Percentiles rank a stretch among this genome's conserved stretches.
Conservation (phyloP, 352 stramenopile species). For the Pseudoperonospora humuli region DNA sequence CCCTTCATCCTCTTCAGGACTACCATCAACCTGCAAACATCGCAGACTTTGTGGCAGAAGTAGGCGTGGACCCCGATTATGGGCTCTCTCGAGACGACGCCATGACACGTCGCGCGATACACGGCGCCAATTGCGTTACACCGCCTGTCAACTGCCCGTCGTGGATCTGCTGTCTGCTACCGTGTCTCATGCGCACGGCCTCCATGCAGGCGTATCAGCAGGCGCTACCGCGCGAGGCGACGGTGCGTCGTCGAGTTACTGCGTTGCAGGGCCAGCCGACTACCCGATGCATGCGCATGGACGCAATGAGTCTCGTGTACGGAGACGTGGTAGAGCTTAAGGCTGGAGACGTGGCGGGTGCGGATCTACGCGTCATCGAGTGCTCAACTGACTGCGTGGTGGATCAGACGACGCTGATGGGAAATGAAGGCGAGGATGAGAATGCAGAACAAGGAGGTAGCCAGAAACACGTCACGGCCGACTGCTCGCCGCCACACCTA, state of each 20-base stretch:
- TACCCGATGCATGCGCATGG: constrained; percentile 83
- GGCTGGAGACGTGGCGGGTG: constrained; percentile 83
- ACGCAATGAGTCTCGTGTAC: constrained; percentile 84
- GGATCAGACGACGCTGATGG: constrained; percentile 45
- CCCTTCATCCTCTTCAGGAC: constrained; percentile 10
- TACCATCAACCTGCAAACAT: constrained; percentile 34
- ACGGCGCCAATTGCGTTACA: constrained; percentile 86
- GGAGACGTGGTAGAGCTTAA: constrained; percentile 90
- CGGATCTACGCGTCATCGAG: constrained; percentile 79
- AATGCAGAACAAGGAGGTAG: constrained; percentile 14
- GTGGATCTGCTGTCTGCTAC: constrained; percentile 91
- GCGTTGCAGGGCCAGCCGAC: constrained; percentile 19
- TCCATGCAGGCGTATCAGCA: constrained; percentile 88
- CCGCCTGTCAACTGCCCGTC: constrained; percentile 89
- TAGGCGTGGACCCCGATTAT: constrained; percentile 43
- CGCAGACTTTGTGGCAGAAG: constrained; percentile 52
- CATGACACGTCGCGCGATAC: constrained; percentile 51
- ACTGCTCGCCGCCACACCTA: constrained; percentile 14
- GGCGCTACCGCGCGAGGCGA: constrained; percentile 83
- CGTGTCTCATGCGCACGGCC: constrained; percentile 86
- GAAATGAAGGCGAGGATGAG: constrained; percentile 21
- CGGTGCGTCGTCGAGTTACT: constrained; percentile 57
- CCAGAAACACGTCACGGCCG: constrained; percentile 32
- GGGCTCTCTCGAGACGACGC: constrained; percentile 70
- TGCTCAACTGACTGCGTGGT: constrained; percentile 73